A percentile compares a stretch with the other conserved stretches of the same genome.
Evolutionary conservation across 2,329 filamentous ascomycete species (phyloP).

Genomic region (Colletotrichum agaves): DNA sequence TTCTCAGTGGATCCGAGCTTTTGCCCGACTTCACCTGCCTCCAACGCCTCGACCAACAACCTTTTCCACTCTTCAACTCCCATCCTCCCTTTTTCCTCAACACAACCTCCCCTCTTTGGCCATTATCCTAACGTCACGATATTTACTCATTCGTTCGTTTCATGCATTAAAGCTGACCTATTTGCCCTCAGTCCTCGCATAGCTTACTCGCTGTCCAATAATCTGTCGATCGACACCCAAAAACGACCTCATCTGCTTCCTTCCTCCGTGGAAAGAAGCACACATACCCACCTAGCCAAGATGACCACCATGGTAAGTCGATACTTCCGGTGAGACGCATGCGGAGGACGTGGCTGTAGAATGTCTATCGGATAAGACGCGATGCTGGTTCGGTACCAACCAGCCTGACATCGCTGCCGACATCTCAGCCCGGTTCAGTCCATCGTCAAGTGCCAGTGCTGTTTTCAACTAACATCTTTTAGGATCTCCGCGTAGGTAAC

Average conservation of each 20-base stretch:
- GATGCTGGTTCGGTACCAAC: too few relatives aligned
- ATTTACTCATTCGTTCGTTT: background rate
- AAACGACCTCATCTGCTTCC: background rate
- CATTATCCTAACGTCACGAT: slow-evolving; percentile 17
- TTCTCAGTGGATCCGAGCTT: slow-evolving; percentile 21
- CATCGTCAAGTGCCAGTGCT: too few relatives aligned
- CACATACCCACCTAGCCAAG: slow-evolving; percentile 40
- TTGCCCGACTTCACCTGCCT: slow-evolving; percentile 29
- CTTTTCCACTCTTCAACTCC: slow-evolving; percentile 35
- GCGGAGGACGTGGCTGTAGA: background rate
- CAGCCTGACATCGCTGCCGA: too few relatives aligned
- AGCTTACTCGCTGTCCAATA: background rate
- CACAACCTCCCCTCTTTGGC: slow-evolving; percentile 22
- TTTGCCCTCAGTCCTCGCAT: background rate
- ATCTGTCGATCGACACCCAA: slow-evolving; percentile 10
- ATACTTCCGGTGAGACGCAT: background rate
- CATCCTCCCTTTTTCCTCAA: slow-evolving; percentile 37
- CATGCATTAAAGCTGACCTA: slow-evolving; percentile 17
- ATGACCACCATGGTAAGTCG: slow-evolving; percentile 65
- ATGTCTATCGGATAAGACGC: too few relatives aligned
- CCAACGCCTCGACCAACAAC: slow-evolving; percentile 14
- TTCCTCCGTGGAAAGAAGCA: slow-evolving; percentile 36
- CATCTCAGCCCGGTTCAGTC: too few relatives aligned
- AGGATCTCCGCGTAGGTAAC: slow-evolving; percentile 99
- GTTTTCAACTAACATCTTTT: slow-evolving; percentile 11